Base-by-base conservation (phyloP, 768 basidiomycete genomes). In the Termitomyces sp. region DNA sequence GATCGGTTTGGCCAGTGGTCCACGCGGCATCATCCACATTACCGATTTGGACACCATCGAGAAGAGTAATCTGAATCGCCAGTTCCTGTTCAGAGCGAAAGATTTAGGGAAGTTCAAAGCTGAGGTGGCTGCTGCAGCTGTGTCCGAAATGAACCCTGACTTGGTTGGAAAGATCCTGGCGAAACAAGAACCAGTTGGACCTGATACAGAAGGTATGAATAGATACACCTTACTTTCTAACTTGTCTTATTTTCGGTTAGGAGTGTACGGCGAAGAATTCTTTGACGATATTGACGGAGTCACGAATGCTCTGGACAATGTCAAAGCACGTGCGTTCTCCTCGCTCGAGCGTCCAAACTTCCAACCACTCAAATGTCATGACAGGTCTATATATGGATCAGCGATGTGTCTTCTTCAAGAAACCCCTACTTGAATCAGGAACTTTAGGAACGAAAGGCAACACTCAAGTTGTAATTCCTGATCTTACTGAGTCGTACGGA, bases 11-110 rank as follows among this genome's bases (percentile, higher is more conserved):
- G 95, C 84, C 7, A 82, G 87, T 32, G 92, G 92, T 11, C 77
- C 82, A 16, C 78, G 85, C 43, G 97, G 92, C 10, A 74, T 80
- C 52, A 91, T 99, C 56, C 86, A 95, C 65, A 92, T 98, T 56
- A 98, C 97, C 5, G 97, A 99, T 71, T 73, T 99, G 65, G 97
- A 99, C 71, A 98, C 95, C 32, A 99, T 99, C 69, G 97, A 99
- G 78, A 99, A 99, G 83, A 94, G 92, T 65, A 99, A 99, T 71
- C 74, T 99, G 55, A 99, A 99, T 72, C 79, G 97, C 57, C 97
- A 99, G 70, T 99, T 99, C 83, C 76, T 99, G 63, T 99, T 99
- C 83, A 84, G 97, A 47, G 74, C 94, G 3, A 97, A 96, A 73
- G 97, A 99, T 69, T 75, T 99, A 10, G 95, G 97, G 53, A 90